Conservation (phyloP, 2,329 filamentous ascomycete species). For the Ceratocystis huliohia region DNA sequence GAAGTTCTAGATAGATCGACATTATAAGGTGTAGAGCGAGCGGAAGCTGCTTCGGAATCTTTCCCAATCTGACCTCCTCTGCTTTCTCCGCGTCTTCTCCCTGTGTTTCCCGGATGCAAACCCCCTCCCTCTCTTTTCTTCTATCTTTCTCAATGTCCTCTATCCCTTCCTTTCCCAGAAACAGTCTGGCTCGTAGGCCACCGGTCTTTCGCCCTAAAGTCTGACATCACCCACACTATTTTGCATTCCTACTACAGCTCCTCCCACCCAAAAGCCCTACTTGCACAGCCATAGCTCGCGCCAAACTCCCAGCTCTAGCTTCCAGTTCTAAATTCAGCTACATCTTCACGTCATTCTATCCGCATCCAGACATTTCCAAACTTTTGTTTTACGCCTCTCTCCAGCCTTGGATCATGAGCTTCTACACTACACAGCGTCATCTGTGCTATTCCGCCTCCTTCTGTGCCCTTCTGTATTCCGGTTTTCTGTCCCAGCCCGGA, state of each 20-base stretch:
- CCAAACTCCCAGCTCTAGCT: neutral
- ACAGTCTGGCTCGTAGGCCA: neutral
- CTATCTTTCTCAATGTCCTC: neutral
- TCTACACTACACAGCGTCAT: neutral
- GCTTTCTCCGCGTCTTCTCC: neutral
- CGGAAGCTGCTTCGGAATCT: neutral
- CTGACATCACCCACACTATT: neutral
- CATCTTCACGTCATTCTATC: neutral
- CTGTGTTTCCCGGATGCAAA: neutral
- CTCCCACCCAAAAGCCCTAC: neutral
- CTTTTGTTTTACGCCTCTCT: neutral
- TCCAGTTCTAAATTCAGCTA: neutral
- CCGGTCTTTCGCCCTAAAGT: neutral
- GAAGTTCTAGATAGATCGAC: no score
- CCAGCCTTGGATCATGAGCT: neutral
- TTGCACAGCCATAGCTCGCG: neutral
- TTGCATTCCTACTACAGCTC: neutral
- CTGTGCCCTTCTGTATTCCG: neutral
- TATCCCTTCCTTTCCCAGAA: neutral
- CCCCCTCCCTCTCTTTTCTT: neutral
- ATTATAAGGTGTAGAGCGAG: no score
- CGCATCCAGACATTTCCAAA: conserved; percentile 7
- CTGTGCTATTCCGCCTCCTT: neutral
- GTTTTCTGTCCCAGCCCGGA: neutral
- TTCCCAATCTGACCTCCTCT: neutral